Conservation (phyloP, 2,329 filamentous ascomycete species). For the Aspergillus proliferans region DNA sequence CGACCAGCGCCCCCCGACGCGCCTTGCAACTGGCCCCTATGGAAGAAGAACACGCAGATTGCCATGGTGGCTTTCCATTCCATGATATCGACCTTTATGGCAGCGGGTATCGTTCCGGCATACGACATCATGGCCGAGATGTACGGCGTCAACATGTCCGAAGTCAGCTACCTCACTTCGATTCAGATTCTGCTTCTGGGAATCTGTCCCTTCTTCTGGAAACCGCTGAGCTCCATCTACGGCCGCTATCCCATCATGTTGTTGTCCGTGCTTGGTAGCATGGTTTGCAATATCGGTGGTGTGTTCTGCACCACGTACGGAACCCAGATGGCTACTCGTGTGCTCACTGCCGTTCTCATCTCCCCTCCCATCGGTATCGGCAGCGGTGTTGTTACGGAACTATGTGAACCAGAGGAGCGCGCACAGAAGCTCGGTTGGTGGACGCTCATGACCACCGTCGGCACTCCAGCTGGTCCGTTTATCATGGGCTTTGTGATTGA, state of each 20-base stretch:
- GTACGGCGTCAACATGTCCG: conserved; percentile 42
- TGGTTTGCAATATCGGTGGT: conserved; percentile 49
- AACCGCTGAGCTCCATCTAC: conserved; percentile 47
- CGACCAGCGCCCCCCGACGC: conserved; percentile 7
- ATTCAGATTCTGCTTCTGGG: conserved; percentile 50
- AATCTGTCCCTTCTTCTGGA: conserved; percentile 49
- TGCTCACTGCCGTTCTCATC: conserved; percentile 48
- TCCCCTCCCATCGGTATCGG: conserved; percentile 47
- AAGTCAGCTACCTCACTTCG: conserved; percentile 48
- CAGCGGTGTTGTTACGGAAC: conserved; percentile 49
- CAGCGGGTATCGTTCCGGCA: conserved; percentile 47
- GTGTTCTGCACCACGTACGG: conserved; percentile 43
- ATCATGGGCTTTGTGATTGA: conserved; percentile 39
- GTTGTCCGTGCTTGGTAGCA: conserved; percentile 42
- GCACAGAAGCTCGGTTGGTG: conserved; percentile 50
- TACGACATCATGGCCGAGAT: conserved; percentile 48
- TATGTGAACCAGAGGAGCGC: conserved; percentile 48
- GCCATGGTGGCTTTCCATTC: conserved; percentile 50
- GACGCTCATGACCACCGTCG: conserved; percentile 46
- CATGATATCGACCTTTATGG: conserved; percentile 49
- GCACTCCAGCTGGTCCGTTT: conserved; percentile 35
- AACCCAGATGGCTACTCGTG: conserved; percentile 45
- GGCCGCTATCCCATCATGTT: conserved; percentile 50
- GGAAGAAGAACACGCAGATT: conserved; percentile 43
- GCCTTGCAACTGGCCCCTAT: conserved; percentile 17